These are phyloP conservation scores for Fraxinus velutina DNA, from an alignment of 305 asterid species.

Conservation along the genomic window DNA sequence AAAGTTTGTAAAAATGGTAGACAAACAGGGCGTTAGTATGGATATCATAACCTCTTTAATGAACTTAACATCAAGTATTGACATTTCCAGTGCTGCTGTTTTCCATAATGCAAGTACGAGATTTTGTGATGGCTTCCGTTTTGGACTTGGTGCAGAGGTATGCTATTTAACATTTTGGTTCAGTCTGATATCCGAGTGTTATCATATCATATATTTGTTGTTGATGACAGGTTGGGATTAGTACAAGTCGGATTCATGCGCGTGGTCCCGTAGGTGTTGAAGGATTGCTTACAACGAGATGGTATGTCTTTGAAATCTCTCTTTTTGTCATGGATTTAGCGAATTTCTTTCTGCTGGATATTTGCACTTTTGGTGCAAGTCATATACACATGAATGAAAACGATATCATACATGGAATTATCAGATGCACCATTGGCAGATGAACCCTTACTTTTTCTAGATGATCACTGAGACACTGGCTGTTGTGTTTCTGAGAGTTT, in stretches of 20 bases:
- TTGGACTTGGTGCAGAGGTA: conserved; percentile 99
- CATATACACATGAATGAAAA: background rate
- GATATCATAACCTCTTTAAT: background rate
- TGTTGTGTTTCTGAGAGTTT: background rate
- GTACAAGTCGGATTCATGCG: no score
- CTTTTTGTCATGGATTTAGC: background rate
- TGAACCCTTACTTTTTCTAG: background rate
- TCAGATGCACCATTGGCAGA: background rate
- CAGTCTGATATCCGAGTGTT: conserved; percentile 1
- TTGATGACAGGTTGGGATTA: conserved; percentile 23
- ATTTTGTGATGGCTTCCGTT: conserved; percentile 88
- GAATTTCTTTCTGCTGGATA: background rate
- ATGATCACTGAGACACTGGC: background rate
- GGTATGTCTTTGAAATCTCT: conserved; percentile 32
- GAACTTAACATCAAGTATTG: conserved; percentile 3
- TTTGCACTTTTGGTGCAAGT: background rate
- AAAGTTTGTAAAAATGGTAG: no score
- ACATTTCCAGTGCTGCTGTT: conserved; percentile 78
- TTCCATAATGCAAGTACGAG: conserved; percentile 94
- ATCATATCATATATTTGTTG: background rate
- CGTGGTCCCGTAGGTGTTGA: no score
- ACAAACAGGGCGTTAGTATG: background rate
- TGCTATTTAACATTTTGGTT: conserved; percentile 9
- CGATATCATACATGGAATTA: background rate
- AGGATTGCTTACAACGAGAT: conserved; percentile 87